Conservation (phyloP, 257 asterid genomes). For the Ocimum tenuiflorum region DNA sequence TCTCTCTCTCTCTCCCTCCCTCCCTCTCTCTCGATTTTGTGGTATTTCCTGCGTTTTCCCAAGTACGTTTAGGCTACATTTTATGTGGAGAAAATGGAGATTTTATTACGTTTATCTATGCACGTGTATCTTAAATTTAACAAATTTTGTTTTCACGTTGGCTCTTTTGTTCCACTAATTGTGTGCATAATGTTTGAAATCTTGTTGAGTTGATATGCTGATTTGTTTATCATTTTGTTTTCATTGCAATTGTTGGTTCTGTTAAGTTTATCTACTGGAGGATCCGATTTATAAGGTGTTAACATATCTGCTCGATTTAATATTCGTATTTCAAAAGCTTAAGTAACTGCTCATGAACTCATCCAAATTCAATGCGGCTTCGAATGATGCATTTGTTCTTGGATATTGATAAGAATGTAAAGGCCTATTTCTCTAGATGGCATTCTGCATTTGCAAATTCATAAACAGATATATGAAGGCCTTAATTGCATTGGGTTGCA, state of each 20-base stretch:
- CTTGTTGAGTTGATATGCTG: neutral
- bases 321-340: no score
- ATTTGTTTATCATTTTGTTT: neutral
- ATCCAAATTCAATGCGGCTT: neutral
- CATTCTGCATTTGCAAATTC: neutral
- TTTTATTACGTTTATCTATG: neutral
- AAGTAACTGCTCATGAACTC: neutral
- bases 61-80: neutral
- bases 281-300: no score
- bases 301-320: neutral
- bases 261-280: no score
- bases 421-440: neutral
- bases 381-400: neutral
- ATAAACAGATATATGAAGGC: neutral
- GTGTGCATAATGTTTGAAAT: neutral
- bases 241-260: no score
- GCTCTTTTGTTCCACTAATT: neutral
- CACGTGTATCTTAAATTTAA: neutral
- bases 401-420: neutral
- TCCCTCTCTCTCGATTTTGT: neutral
- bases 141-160: neutral
- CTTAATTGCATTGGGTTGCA: conserved; percentile 24
- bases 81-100: neutral
- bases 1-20: neutral
- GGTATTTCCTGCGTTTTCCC: no score